These are phyloP conservation scores for Metschnikowia baotianmanensis DNA, from an alignment of 805 yeast genomes.

Conservation along the genomic window DNA sequence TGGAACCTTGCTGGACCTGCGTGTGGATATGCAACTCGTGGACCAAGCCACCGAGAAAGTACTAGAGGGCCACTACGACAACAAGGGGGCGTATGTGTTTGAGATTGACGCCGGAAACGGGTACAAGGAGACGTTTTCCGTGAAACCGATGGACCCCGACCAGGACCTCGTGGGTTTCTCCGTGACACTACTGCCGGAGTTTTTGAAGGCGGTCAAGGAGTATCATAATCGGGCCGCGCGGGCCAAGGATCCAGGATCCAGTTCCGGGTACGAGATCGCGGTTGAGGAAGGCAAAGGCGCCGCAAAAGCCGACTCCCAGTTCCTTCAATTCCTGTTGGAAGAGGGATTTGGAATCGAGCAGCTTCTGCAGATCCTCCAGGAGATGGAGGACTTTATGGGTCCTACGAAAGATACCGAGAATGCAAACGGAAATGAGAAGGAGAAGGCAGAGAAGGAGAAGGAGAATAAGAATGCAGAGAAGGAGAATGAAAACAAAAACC, in stretches of 20 bases:
- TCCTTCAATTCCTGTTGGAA: too few relatives aligned
- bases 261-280: too few relatives aligned
- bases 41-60: constrained; percentile 7
- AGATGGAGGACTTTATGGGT: too few relatives aligned
- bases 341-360: too few relatives aligned
- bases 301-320: too few relatives aligned
- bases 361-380: too few relatives aligned
- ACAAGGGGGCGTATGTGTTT: constrained; percentile 8
- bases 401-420: too few relatives aligned
- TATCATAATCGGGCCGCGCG: too few relatives aligned
- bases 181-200: not conserved
- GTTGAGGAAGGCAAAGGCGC: too few relatives aligned
- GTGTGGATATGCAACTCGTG: constrained; percentile 10
- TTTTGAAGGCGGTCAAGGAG: not conserved
- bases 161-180: constrained; percentile 7
- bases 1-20: constrained; percentile 7
- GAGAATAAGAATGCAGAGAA: not conserved
- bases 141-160: constrained; percentile 5
- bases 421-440: not conserved
- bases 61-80: constrained; percentile 9
- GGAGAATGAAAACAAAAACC: too few relatives aligned
- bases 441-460: not conserved
- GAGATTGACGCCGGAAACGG: not conserved
- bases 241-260: too few relatives aligned
- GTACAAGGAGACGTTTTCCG: not conserved